These are phyloP conservation scores for Anisodus tanguticus DNA, from an alignment of 257 asterid species.

Conservation along the genomic window DNA sequence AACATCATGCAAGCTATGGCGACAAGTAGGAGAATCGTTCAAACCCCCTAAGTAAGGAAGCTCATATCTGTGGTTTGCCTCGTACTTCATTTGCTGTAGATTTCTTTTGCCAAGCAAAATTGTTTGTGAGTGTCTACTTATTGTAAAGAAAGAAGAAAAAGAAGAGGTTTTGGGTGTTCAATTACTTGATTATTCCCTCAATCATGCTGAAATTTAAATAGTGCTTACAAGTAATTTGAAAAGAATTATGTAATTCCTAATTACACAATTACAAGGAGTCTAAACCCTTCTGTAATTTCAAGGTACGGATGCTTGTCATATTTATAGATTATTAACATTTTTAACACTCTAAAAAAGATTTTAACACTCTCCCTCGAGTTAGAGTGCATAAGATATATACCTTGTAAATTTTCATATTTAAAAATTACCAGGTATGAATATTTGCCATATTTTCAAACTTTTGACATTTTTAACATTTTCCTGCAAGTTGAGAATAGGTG, in stretches of 20 bases:
- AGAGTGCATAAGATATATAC: neutral
- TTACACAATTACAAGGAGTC: conserved; percentile 1
- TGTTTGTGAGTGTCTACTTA: neutral
- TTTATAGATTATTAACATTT: neutral
- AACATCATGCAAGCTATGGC: conserved; percentile 90
- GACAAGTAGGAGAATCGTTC: conserved; percentile 96
- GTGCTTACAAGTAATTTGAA: neutral
- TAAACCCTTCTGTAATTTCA: neutral
- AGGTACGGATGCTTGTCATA: neutral
- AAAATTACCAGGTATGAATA: neutral
- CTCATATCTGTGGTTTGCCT: conserved; percentile 26
- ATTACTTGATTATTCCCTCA: conserved; percentile 7
- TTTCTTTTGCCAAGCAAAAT: neutral
- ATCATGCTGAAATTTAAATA: neutral
- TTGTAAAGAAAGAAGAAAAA: neutral
- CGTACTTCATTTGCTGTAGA: neutral
- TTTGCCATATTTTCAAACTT: neutral
- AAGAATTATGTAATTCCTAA: neutral
- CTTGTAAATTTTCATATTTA: neutral
- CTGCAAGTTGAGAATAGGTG: neutral
- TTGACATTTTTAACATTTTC: neutral
- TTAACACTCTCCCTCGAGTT: neutral
- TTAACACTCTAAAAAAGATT: neutral
- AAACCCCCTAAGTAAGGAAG: conserved; percentile 81
- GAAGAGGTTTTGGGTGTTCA: neutral